A percentile compares a stretch with the other conserved stretches of the same genome.
Evolutionary conservation across 2,329 filamentous ascomycete genomes (phyloP).

Genomic region (Hypocreales sp.): DNA sequence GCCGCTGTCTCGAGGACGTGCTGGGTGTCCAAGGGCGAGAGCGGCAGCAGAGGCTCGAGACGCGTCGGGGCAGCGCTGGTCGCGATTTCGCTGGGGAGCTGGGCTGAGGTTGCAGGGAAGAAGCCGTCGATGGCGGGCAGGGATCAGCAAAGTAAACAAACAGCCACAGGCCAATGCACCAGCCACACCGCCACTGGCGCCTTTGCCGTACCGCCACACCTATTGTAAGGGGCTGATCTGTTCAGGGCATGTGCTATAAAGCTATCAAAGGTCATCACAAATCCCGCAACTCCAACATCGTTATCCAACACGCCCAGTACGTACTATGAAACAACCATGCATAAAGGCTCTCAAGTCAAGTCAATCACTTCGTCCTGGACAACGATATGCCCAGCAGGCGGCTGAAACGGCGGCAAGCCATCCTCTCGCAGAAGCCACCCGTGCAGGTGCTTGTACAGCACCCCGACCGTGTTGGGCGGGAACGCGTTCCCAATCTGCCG

Average conservation of each 20-base stretch:
- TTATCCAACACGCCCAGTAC: too few relatives aligned
- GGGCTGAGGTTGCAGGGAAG: background rate
- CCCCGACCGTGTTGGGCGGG: conserved; percentile 40
- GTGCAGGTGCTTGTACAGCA: conserved; percentile 32
- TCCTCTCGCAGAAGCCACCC: conserved; percentile 29
- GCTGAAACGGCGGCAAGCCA: conserved; percentile 11
- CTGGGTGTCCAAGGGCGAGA: background rate
- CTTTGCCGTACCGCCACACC: background rate
- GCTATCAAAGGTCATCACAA: too few relatives aligned
- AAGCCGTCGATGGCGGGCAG: background rate
- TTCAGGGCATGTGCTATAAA: background rate
- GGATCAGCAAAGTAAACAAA: conserved; percentile 1
- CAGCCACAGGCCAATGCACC: too few relatives aligned
- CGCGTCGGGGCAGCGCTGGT: background rate
- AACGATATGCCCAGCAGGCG: conserved; percentile 7
- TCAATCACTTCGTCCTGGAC: conserved; percentile 7
- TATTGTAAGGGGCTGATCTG: background rate
- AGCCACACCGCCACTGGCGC: too few relatives aligned
- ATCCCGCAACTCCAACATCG: too few relatives aligned
- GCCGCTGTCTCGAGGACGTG: background rate
- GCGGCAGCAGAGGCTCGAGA: background rate
- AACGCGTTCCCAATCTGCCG: conserved; percentile 71
- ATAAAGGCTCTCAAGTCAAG: conserved; percentile 1
- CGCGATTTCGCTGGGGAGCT: background rate
- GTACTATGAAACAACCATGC: background rate